These are phyloP conservation scores for Endotrypanum monterogeii DNA, from an alignment of 208 protist species.

Conservation along the genomic window DNA sequence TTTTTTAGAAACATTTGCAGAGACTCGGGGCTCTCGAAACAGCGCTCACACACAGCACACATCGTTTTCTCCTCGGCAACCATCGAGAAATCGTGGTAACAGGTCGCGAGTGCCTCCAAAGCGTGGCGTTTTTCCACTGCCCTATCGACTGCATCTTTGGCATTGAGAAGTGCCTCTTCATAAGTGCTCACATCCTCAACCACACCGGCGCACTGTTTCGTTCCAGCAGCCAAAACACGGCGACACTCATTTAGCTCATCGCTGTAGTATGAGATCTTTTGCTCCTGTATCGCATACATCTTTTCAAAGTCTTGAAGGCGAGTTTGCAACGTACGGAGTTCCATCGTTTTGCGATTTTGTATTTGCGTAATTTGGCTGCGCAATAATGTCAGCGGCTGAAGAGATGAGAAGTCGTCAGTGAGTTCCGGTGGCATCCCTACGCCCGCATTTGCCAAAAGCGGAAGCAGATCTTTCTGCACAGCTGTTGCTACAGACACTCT, in stretches of 20 bases:
- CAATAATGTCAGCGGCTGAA: conserved; percentile 15
- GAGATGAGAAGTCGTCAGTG: conserved; percentile 4
- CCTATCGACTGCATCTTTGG: conserved; percentile 27
- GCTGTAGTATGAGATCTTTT: conserved; percentile 26
- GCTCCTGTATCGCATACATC: conserved; percentile 35
- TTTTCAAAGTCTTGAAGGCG: conserved; percentile 38
- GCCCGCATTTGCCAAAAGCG: conserved; percentile 32
- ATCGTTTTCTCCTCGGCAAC: conserved; percentile 39
- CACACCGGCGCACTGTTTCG: conserved; percentile 9
- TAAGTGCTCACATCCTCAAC: conserved; percentile 41
- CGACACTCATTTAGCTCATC: conserved; percentile 29
- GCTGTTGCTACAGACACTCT: conserved; percentile 24
- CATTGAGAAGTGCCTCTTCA: conserved; percentile 36
- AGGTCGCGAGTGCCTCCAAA: conserved; percentile 49
- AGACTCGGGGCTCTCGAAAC: conserved; percentile 36
- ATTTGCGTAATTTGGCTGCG: conserved; percentile 24
- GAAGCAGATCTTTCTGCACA: conserved; percentile 40
- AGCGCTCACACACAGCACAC: conserved; percentile 69
- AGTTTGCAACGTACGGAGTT: conserved; percentile 31
- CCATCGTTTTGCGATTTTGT: conserved; percentile 30
- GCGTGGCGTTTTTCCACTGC: conserved; percentile 41
- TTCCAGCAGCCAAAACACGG: neutral
- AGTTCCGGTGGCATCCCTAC: conserved; percentile 12
- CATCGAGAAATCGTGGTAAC: conserved; percentile 61
- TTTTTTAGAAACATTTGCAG: conserved; percentile 40